Evolutionary conservation across 441 rosid genomes (phyloP).

Genomic region (Rhodomyrtus psidioides): DNA sequence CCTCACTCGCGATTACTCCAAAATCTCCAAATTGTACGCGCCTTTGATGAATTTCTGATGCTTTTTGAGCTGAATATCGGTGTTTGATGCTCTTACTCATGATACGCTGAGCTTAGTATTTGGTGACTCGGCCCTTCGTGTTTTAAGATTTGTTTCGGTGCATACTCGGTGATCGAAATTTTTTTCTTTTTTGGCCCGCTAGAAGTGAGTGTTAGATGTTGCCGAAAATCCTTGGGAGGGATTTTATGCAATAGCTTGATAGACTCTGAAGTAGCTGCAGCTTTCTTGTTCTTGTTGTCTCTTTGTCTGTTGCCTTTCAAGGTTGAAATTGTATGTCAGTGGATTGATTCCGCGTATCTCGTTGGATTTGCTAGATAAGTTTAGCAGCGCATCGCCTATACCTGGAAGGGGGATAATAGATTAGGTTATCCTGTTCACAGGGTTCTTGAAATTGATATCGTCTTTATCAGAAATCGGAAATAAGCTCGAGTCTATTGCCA

Average conservation of each 20-base stretch:
- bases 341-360: neutral
- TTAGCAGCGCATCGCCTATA: neutral
- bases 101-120: neutral
- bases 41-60: neutral
- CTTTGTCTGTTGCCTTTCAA: neutral
- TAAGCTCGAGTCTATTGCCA: neutral
- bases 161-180: neutral
- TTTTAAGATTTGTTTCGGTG: neutral
- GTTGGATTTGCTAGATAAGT: neutral
- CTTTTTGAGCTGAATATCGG: neutral
- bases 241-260: neutral
- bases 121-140: neutral
- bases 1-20: slow-evolving; percentile 91
- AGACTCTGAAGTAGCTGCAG: neutral
- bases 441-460: neutral
- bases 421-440: neutral
- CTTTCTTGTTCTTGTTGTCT: neutral
- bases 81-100: neutral
- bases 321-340: neutral
- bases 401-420: neutral
- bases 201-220: neutral
- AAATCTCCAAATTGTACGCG: slow-evolving; percentile 71
- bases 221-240: neutral
- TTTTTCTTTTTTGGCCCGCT: neutral
- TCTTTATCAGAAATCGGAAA: neutral